phyloP scores from a whole-genome alignment of 371 early-diverging fungal species.

The Parasitella parasitica region DNA sequence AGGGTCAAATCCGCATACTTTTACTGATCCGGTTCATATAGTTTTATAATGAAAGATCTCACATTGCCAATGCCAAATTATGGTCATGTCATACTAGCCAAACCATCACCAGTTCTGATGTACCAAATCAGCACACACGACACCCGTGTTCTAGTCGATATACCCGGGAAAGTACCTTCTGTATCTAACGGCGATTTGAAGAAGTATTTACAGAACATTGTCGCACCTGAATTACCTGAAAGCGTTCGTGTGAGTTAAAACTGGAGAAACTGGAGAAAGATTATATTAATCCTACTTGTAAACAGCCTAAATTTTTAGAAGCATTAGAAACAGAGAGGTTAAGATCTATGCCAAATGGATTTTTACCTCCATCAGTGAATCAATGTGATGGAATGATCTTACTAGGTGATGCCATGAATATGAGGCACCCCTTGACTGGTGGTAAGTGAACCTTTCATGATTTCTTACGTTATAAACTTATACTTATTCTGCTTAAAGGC shows the following conservation, averaged over 20 bases:
- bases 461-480: neutral
- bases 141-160: conserved; percentile 89
- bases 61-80: conserved; percentile 80
- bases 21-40: neutral
- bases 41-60: conserved; percentile 64
- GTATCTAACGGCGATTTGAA: conserved; percentile 64
- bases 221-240: conserved; percentile 74
- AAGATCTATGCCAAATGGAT: conserved; percentile 89
- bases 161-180: conserved; percentile 86
- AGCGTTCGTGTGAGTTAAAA: conserved; percentile 40
- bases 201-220: conserved; percentile 57
- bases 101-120: conserved; percentile 87
- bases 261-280: neutral
- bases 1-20: neutral
- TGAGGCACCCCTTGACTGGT: conserved; percentile 94
- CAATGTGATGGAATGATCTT: conserved; percentile 71
- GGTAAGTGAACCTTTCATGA: conserved; percentile 27
- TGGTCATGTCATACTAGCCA: conserved; percentile 88
- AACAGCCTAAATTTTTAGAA: conserved; percentile 49
- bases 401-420: conserved; percentile 93
- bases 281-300: neutral
- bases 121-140: conserved; percentile 91
- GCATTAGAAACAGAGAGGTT: conserved; percentile 76
- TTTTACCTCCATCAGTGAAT: conserved; percentile 77
- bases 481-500: neutral